These are phyloP conservation scores for Neostapfia colusana DNA, from an alignment of 176 grass and related monocot species.

Conservation along the genomic window DNA sequence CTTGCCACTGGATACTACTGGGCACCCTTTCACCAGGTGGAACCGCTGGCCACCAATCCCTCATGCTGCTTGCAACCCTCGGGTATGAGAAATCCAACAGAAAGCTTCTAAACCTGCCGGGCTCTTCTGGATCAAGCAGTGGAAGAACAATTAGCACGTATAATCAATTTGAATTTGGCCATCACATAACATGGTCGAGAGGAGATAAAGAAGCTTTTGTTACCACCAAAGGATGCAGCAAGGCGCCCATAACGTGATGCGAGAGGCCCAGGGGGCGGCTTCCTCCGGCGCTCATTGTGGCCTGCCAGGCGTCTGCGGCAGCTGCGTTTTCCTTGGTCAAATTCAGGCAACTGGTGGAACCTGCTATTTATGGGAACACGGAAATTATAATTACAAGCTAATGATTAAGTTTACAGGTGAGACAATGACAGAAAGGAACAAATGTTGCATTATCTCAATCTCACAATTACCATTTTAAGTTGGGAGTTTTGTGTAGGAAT, in stretches of 20 bases:
- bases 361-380: slow-evolving; percentile 42
- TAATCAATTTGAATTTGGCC: background rate
- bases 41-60: slow-evolving; percentile 52
- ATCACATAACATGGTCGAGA: background rate
- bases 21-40: slow-evolving; percentile 48
- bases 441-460: background rate
- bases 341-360: slow-evolving; percentile 82
- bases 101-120: slow-evolving; percentile 69
- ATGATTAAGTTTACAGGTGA: background rate
- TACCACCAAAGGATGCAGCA: slow-evolving; percentile 61
- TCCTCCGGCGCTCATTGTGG: slow-evolving; percentile 88
- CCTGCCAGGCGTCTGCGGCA: slow-evolving; percentile 90
- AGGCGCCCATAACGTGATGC: slow-evolving; percentile 63
- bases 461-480: background rate
- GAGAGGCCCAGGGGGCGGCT: slow-evolving; percentile 60
- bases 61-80: slow-evolving; percentile 57
- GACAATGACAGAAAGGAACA: background rate
- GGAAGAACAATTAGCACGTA: slow-evolving; percentile 13
- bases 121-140: slow-evolving; percentile 48
- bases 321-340: slow-evolving; percentile 84
- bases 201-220: background rate
- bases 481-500: background rate
- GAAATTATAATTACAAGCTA: slow-evolving; percentile 1
- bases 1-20: slow-evolving; percentile 57
- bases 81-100: slow-evolving; percentile 85